Base-by-base conservation (phyloP, 2,329 filamentous ascomycete species). In the Colletotrichum cereale region DNA sequence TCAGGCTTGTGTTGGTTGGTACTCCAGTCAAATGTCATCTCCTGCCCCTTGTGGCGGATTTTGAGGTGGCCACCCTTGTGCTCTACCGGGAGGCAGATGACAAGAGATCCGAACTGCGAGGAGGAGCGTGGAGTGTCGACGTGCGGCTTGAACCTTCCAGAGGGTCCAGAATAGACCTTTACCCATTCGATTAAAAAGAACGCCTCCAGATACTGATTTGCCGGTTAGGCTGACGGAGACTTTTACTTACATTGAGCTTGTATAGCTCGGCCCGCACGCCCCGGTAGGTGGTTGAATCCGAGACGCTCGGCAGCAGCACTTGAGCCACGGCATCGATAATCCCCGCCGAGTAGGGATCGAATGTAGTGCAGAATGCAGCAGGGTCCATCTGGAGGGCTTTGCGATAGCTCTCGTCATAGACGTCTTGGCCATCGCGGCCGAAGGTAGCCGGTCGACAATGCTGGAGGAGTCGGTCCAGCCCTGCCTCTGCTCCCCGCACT, bases 301-400 rank as follows among this genome's bases (percentile, higher is more conserved):
- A 7, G 16, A 74, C 26, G 53, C 56, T 76, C 0, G 79, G 81
- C 12, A 87, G 76, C 0, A 90, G 79, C 0, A 82, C 71, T 64
- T 88, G 84, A 1, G 82, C 82, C 14, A 89, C 77, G 0, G 80
- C 78, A 64, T 88, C 84, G 3, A 90, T 74, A n/a, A 91, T 87
- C 0, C 87, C 86, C 8, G 81, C 75, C 14, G 84, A 79, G 5
- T 87, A 86, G 0, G 87, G 88, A 62, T 84, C 82, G 73, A 91
- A 89, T 66, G 79, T 84, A 4, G 82, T 84, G 0, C 78, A 82
- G 62, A 90, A 91, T 0, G 77, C 73, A 0, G 78, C 61, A 0
- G 76, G 70, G n/a, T 88, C 84, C n/a, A 91, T 75, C 75, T 88
- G 86, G 1, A 78, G 76, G 0, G 88, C 88, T 68, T 85, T 86